Base-by-base conservation (phyloP, 495 filamentous ascomycete species). In the Aeminium ludgeri region DNA sequence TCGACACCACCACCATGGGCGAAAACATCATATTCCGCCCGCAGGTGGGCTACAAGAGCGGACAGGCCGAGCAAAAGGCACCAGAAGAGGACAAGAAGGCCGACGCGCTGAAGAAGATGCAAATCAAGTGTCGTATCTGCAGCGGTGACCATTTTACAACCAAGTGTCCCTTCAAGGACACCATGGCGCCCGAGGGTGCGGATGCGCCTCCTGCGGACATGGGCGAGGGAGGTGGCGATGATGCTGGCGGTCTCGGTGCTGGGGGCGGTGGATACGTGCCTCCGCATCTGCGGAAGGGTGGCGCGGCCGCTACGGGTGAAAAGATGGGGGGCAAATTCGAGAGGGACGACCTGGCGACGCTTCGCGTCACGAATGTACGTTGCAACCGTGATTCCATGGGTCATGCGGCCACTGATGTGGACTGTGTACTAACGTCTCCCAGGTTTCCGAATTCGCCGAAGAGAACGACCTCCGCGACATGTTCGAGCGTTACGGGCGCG, bases 121-220 rank as follows among this genome's bases (percentile, higher is more conserved):
- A 93, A 71, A 91, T 97, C 65, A 95, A 95, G 71, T 97, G 89
- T 64, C 77, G 89, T 67, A 96, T 97, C 57, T 97, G 89, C 65
- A 80, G 76, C 60, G 89, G 91, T 51, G 91, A 96, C 66, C 89
- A 97, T 70, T 97, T 94, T 67, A 97, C 89, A 3, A 85, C 87
- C 20, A 74, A 87, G 55, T 97, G 80, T 79, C 86, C 79, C 19
- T 84, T 80, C 63, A 83, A 82, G 64, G 79, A 82, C 53, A 84
- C 79, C 32, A 78, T 84, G 68, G 77, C 78, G 10, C 79, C 79
- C 1, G 69, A 81, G 43, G 79, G 80, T 37, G 56, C 57, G 20
- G 62, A 46, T 5, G 58, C 55, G 5, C 73, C 73, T 32, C 71
- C 62, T 33, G 68, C 64, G 4, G 74, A 65, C 29, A 67, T 65